Percentiles rank a stretch among this genome's conserved stretches.
Evolutionary conservation across 1,284 basidiomycete genomes (phyloP).

Genomic region (Ceratobasidium sp.): DNA sequence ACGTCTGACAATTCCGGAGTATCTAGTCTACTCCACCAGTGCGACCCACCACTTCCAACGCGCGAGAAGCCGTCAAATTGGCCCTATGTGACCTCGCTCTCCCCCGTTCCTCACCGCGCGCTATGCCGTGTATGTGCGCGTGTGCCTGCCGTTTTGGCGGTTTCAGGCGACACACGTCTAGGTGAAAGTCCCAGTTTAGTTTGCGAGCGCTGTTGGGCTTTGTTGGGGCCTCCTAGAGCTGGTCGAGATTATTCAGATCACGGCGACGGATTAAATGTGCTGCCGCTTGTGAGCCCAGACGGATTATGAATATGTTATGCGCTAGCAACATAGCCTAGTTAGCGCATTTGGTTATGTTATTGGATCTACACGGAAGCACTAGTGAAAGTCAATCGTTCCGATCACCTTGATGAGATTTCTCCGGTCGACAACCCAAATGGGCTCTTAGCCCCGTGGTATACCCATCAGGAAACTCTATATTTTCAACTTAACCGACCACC

Average conservation of each 20-base stretch:
- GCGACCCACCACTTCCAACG: conserved; percentile 32
- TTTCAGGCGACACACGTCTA: conserved; percentile 25
- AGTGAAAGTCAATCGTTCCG: conserved; percentile 19
- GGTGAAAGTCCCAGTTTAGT: conserved; percentile 34
- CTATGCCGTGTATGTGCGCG: conserved; percentile 37
- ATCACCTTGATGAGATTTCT: conserved; percentile 28
- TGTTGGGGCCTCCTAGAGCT: conserved; percentile 28
- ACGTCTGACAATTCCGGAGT: conserved; percentile 7
- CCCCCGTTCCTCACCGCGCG: conserved; percentile 30
- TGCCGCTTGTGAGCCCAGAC: conserved; percentile 37
- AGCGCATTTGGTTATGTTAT: conserved; percentile 26
- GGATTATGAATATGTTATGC: conserved; percentile 24
- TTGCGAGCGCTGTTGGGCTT: conserved; percentile 30
- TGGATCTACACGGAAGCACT: conserved; percentile 24
- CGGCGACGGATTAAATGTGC: conserved; percentile 4
- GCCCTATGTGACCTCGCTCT: conserved; percentile 35
- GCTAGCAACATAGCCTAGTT: background rate
- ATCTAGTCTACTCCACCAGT: conserved; percentile 29
- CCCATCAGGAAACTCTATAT: conserved; percentile 8
- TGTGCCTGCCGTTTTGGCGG: conserved; percentile 33
- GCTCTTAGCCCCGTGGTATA: background rate
- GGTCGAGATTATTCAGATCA: conserved; percentile 22
- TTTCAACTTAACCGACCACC: conserved; percentile 29
- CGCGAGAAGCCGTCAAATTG: conserved; percentile 35
- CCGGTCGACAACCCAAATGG: conserved; percentile 15